Evolutionary conservation across 2,329 filamentous ascomycete genomes (phyloP).

Genomic region (Thelonectria discophora): DNA sequence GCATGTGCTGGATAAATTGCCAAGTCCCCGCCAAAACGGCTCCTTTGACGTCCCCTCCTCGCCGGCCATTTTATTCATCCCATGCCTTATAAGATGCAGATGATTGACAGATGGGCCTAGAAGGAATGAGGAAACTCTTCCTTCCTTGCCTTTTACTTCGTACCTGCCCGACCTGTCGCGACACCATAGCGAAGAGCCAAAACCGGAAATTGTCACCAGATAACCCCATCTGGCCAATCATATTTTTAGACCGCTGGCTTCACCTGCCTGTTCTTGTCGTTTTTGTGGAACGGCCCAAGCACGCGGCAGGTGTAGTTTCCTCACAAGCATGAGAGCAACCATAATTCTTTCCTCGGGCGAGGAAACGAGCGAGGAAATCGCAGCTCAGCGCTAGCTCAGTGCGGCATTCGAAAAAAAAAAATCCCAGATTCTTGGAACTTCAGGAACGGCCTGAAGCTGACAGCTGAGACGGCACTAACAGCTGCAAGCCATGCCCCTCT

Average conservation of each 20-base stretch:
- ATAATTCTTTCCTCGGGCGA: too few relatives aligned
- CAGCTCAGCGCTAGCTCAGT: not conserved
- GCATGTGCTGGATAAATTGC: constrained; percentile 12
- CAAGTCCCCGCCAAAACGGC: constrained; percentile 14
- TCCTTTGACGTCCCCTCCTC: not conserved
- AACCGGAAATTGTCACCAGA: constrained; percentile 39
- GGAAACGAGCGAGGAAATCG: too few relatives aligned
- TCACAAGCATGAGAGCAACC: not conserved
- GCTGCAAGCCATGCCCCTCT: not conserved
- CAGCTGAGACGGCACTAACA: not conserved
- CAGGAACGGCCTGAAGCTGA: not conserved
- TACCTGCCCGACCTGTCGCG: constrained; percentile 1
- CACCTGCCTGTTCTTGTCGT: not conserved
- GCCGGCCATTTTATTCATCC: not conserved
- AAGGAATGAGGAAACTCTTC: not conserved
- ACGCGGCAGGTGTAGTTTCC: constrained; percentile 26
- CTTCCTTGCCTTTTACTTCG: constrained; percentile 1
- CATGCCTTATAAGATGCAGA: constrained; percentile 1
- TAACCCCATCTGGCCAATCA: constrained; percentile 31
- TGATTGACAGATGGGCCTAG: constrained; percentile 14
- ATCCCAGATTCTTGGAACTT: not conserved
- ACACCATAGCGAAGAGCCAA: not conserved
- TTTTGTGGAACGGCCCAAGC: constrained; percentile 26
- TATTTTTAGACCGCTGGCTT: not conserved
- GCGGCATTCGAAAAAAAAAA: not conserved